phyloP scores from a whole-genome alignment of 1,284 basidiomycete species.

The Cutaneotrichosporon sp. region DNA sequence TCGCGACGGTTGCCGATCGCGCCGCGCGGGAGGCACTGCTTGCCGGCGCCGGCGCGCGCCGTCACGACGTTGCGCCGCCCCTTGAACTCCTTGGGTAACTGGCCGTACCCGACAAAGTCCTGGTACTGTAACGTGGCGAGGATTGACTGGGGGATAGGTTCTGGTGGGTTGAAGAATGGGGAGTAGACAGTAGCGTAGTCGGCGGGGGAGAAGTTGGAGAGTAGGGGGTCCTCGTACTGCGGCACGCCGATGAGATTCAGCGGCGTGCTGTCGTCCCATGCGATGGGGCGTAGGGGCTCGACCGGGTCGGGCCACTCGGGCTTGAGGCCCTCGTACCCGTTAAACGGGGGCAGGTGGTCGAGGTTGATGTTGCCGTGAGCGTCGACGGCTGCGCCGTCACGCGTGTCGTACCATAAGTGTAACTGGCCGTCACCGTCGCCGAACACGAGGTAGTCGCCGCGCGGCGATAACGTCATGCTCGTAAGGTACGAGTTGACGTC shows the following conservation, averaged over 20 bases:
- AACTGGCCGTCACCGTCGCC: slow-evolving; percentile 85
- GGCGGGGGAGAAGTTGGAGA: slow-evolving; percentile 70
- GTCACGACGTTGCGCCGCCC: slow-evolving; percentile 76
- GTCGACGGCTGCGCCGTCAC: slow-evolving; percentile 56
- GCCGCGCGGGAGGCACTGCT: slow-evolving; percentile 35
- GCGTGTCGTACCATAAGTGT: slow-evolving; percentile 74
- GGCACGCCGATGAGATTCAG: slow-evolving; percentile 90
- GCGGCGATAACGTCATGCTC: slow-evolving; percentile 78
- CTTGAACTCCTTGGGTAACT: slow-evolving; percentile 76
- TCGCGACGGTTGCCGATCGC: slow-evolving; percentile 42
- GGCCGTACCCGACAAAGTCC: slow-evolving; percentile 85
- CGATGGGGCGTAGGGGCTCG: slow-evolving; percentile 68
- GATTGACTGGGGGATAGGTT: slow-evolving; percentile 72
- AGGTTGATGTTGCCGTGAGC: slow-evolving; percentile 37
- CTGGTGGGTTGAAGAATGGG: slow-evolving; percentile 62
- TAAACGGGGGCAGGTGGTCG: slow-evolving; percentile 72
- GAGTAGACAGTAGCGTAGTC: slow-evolving; percentile 53
- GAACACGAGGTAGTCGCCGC: slow-evolving; percentile 87
- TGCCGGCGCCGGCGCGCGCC: slow-evolving; percentile 39
- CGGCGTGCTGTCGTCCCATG: slow-evolving; percentile 84
- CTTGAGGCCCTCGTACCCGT: slow-evolving; percentile 78
- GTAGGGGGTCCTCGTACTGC: slow-evolving; percentile 71
- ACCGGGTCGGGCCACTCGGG: slow-evolving; percentile 80
- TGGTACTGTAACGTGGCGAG: slow-evolving; percentile 77
- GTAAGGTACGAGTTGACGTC: slow-evolving; percentile 71